A percentile compares a stretch with the other conserved stretches of the same genome.
These are phyloP conservation scores for Periglandula ipomoeae DNA, from an alignment of 2,329 filamentous ascomycete genomes.

Conservation along the genomic window DNA sequence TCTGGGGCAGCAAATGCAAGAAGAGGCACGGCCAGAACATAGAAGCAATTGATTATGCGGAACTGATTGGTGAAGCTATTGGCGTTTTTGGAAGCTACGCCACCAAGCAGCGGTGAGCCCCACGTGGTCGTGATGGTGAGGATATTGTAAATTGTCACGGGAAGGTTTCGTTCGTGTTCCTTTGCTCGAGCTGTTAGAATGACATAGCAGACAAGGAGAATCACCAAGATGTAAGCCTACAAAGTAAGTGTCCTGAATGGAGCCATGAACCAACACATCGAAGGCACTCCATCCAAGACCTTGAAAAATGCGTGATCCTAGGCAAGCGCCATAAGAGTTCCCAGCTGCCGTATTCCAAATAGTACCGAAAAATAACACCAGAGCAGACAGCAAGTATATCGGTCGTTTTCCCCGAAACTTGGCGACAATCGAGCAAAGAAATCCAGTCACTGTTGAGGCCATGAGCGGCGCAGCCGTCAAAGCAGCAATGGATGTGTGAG, in stretches of 20 bases:
- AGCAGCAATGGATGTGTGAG: slow-evolving; percentile 38
- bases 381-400: slow-evolving; percentile 38
- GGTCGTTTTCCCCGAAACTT: slow-evolving; percentile 44
- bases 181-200: not conserved
- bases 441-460: slow-evolving; percentile 35
- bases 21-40: slow-evolving; percentile 36
- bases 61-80: slow-evolving; percentile 39
- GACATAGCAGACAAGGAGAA: no score
- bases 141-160: slow-evolving; percentile 35
- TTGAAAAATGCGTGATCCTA: slow-evolving; percentile 45
- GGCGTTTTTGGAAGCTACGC: slow-evolving; percentile 32
- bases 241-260: slow-evolving; percentile 49
- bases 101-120: slow-evolving; percentile 45
- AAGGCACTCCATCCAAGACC: slow-evolving; percentile 51
- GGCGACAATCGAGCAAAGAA: slow-evolving; percentile 32
- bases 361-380: slow-evolving; percentile 37
- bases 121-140: slow-evolving; percentile 38
- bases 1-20: slow-evolving; percentile 41
- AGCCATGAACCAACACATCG: slow-evolving; percentile 41
- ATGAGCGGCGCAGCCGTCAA: slow-evolving; percentile 46
- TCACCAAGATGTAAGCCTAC: slow-evolving; percentile 25
- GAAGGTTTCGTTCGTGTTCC: slow-evolving; percentile 43
- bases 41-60: slow-evolving; percentile 39
- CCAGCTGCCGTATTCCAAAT: slow-evolving; percentile 40
- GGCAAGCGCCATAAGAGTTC: slow-evolving; percentile 33